A percentile compares a stretch with the other conserved stretches of the same genome.
These are phyloP conservation scores for Populus deltoides DNA, from an alignment of 345 rosid genomes.

Conservation along the genomic window DNA sequence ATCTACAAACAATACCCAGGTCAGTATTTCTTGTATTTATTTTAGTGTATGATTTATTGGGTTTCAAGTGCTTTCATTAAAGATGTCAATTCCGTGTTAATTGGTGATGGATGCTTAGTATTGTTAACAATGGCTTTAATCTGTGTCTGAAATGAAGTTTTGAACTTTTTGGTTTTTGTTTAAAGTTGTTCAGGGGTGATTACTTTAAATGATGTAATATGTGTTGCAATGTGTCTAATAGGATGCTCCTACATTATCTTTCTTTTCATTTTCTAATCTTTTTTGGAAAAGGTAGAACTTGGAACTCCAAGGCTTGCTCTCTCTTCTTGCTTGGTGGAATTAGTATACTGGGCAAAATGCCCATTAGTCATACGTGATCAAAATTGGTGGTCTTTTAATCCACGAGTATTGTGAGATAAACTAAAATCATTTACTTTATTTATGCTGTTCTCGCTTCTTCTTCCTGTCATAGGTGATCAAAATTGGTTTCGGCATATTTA, in stretches of 20 bases:
- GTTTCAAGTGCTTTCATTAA: neutral
- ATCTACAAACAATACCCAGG: constrained; percentile 32
- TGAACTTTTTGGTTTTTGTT: neutral
- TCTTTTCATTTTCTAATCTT: neutral
- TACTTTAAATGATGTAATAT: no score
- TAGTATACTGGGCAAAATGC: no score
- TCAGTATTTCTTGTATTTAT: neutral
- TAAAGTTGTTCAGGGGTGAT: no score
- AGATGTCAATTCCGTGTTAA: neutral
- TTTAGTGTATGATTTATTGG: neutral
- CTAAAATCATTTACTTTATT: neutral
- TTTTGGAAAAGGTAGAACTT: no score
- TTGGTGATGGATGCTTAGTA: neutral
- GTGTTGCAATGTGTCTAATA: neutral
- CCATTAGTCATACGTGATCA: neutral
- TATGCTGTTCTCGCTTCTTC: neutral
- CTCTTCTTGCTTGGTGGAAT: no score
- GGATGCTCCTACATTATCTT: neutral
- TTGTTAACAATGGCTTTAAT: neutral
- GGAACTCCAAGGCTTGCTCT: no score
- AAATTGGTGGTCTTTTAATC: neutral
- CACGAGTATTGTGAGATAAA: neutral
- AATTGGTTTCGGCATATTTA: neutral
- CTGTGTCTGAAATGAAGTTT: neutral
- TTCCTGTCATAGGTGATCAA: no score